Percentiles rank a stretch among this genome's conserved stretches.
Evolutionary conservation across 2,329 filamentous ascomycete species (phyloP).

Genomic region (Diplocarpon mali): DNA sequence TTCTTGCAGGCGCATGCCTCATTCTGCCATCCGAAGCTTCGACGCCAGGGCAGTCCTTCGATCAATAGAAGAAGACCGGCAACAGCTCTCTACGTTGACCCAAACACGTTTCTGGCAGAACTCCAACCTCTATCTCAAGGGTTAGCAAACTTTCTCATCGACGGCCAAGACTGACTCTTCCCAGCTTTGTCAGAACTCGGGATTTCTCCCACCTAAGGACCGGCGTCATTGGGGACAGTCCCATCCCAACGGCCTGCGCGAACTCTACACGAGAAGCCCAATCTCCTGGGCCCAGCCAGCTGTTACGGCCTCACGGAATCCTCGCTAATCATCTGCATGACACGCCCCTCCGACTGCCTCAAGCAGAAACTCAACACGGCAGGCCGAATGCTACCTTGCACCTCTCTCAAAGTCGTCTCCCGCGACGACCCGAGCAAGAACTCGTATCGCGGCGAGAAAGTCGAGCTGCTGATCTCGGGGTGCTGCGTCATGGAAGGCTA

Average conservation of each 20-base stretch:
- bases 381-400: conserved; percentile 65
- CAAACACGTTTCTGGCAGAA: conserved; percentile 50
- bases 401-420: conserved; percentile 60
- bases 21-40: conserved; percentile 69
- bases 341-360: conserved; percentile 31
- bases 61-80: conserved; percentile 54
- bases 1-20: conserved; percentile 46
- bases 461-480: conserved; percentile 68
- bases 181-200: not conserved
- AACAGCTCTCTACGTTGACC: conserved; percentile 71
- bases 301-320: conserved; percentile 58
- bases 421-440: conserved; percentile 50
- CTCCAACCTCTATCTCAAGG: conserved; percentile 18
- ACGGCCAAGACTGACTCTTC: not conserved
- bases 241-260: conserved; percentile 68
- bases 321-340: conserved; percentile 71
- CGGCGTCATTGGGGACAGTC: conserved; percentile 69
- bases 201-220: conserved; percentile 50
- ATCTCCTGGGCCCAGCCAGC: conserved; percentile 53
- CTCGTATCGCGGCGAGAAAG: conserved; percentile 45
- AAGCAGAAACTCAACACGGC: conserved; percentile 40
- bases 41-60: conserved; percentile 50
- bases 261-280: conserved; percentile 58
- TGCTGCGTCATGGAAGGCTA: conserved; percentile 63
- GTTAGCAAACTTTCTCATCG: not conserved